Evolutionary conservation across 2,329 filamentous ascomycete species (phyloP).

Genomic region (Metarhizium sp.): DNA sequence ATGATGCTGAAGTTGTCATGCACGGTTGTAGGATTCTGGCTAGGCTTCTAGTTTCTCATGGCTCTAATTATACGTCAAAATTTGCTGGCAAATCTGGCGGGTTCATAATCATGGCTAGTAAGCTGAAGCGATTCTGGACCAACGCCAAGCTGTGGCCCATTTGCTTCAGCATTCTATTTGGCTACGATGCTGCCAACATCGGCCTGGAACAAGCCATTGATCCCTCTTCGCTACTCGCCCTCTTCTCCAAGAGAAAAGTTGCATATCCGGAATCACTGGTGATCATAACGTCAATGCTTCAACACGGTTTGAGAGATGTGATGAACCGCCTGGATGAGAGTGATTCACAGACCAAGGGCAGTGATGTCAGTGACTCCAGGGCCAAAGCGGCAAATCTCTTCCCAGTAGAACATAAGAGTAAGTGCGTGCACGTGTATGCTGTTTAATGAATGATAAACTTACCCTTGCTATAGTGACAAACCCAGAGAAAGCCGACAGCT

Average conservation of each 20-base stretch:
- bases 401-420: neutral
- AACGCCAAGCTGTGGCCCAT: slow-evolving; percentile 77
- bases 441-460: neutral
- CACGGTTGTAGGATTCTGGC: slow-evolving; percentile 76
- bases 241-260: slow-evolving; percentile 61
- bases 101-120: slow-evolving; percentile 74
- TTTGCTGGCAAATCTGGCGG: slow-evolving; percentile 79
- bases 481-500: slow-evolving; percentile 33
- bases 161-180: slow-evolving; percentile 82
- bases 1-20: slow-evolving; percentile 73
- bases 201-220: slow-evolving; percentile 68
- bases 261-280: slow-evolving; percentile 69
- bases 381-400: neutral
- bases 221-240: slow-evolving; percentile 61
- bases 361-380: neutral
- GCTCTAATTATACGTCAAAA: slow-evolving; percentile 71
- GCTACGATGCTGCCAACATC: slow-evolving; percentile 65
- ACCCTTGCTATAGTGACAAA: slow-evolving; percentile 11
- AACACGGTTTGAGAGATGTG: slow-evolving; percentile 68
- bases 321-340: slow-evolving; percentile 52
- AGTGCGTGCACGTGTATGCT: neutral
- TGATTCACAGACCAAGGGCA: slow-evolving; percentile 36
- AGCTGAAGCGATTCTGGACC: slow-evolving; percentile 83
- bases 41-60: slow-evolving; percentile 74
- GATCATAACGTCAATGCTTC: slow-evolving; percentile 78